phyloP scores from a whole-genome alignment of 1,284 basidiomycete species.

The Puccinia horiana region DNA sequence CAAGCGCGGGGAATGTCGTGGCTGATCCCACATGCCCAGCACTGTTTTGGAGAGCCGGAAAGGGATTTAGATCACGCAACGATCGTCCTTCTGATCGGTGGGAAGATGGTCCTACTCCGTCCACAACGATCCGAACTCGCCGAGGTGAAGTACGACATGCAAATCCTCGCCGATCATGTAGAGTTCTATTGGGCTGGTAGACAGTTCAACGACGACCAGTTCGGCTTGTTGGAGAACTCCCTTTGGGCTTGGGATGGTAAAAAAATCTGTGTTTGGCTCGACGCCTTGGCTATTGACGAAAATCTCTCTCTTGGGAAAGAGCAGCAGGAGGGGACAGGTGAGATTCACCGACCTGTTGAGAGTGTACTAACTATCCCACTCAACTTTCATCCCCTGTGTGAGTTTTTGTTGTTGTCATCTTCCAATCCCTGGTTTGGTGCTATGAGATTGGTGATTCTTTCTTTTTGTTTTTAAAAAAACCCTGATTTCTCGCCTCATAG shows the following conservation, averaged over 20 bases:
- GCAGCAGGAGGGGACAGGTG: constrained; percentile 74
- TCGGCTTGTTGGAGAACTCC: constrained; percentile 89
- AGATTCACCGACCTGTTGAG: constrained; percentile 74
- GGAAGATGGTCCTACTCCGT: constrained; percentile 79
- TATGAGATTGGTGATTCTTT: background rate
- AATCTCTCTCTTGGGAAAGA: constrained; percentile 57
- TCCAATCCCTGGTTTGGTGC: background rate
- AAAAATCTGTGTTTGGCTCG: constrained; percentile 87
- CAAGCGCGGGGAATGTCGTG: constrained; percentile 90
- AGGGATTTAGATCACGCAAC: constrained; percentile 92
- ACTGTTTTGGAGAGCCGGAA: constrained; percentile 88
- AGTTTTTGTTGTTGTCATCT: constrained; percentile 58
- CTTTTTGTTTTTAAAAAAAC: constrained; percentile 75
- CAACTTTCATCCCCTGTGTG: constrained; percentile 93
- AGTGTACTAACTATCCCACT: constrained; percentile 87
- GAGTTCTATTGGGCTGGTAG: constrained; percentile 97
- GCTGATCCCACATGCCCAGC: constrained; percentile 92
- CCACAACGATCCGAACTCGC: constrained; percentile 57
- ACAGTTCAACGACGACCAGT: constrained; percentile 61
- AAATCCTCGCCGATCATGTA: constrained; percentile 90
- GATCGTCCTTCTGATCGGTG: constrained; percentile 92
- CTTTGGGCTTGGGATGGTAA: constrained; percentile 95
- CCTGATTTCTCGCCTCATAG: constrained; percentile 61
- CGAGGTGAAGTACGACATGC: constrained; percentile 96
- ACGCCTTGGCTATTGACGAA: constrained; percentile 84